Conservation (phyloP, 352 stramenopile species). For the Phytophthora citrophthora region DNA sequence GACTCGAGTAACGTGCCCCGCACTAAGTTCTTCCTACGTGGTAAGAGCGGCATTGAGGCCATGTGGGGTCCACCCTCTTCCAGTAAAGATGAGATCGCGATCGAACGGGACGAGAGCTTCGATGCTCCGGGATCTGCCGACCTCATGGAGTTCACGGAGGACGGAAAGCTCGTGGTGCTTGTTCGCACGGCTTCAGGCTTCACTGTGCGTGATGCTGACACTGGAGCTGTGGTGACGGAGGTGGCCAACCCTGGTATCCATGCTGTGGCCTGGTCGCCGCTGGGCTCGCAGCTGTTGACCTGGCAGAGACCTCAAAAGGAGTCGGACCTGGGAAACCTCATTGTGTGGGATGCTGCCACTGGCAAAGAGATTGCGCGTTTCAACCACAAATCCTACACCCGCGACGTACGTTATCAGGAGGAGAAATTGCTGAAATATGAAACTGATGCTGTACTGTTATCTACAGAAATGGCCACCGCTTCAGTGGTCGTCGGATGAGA, state of each 20-base stretch:
- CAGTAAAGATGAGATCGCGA: conserved; percentile 48
- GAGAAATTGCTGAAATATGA: not conserved
- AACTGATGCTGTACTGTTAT: conserved; percentile 7
- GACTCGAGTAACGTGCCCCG: conserved; percentile 33
- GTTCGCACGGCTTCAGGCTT: conserved; percentile 71
- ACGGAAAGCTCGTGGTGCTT: conserved; percentile 72
- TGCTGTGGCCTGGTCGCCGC: conserved; percentile 80
- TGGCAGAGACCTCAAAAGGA: conserved; percentile 90
- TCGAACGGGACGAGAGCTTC: conserved; percentile 65
- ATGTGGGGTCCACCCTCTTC: conserved; percentile 76
- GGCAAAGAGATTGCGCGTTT: conserved; percentile 76
- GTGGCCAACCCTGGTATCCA: conserved; percentile 81
- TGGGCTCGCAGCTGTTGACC: conserved; percentile 84
- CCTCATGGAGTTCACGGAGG: conserved; percentile 77
- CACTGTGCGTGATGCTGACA: conserved; percentile 72
- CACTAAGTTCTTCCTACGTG: conserved; percentile 88
- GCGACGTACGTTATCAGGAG: conserved; percentile 56
- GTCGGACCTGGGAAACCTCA: conserved; percentile 73
- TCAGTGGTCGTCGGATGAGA: conserved; percentile 92
- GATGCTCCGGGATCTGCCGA: conserved; percentile 47
- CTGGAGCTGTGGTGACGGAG: conserved; percentile 58
- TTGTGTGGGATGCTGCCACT: conserved; percentile 76
- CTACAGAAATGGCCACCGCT: conserved; percentile 88
- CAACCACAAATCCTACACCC: conserved; percentile 87
- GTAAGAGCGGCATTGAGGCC: conserved; percentile 76